Conservation (phyloP, 257 asterid species). For the Solanum sejunctum region DNA sequence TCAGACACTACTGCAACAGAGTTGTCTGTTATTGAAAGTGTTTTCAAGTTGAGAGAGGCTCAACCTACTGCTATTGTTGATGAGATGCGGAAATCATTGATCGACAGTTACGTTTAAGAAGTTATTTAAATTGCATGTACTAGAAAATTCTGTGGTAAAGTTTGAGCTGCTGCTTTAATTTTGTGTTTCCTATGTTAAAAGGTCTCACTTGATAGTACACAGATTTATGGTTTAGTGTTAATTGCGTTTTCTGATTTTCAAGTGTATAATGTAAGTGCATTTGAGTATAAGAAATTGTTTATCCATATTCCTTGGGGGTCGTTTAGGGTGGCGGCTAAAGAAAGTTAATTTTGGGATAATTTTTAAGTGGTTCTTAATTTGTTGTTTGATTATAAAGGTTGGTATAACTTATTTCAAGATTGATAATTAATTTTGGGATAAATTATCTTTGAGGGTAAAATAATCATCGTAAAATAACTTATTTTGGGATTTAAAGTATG, state of each 20-base stretch:
- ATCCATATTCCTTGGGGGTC: background rate
- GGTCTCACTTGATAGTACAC: background rate
- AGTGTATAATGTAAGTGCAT: background rate
- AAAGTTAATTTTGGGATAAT: too few relatives aligned
- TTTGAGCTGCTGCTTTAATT: background rate
- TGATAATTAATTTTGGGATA: too few relatives aligned
- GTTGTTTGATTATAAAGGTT: too few relatives aligned
- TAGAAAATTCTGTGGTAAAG: background rate
- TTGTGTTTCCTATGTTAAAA: background rate
- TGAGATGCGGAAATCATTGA: constrained; percentile 81
- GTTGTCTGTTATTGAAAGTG: constrained; percentile 64
- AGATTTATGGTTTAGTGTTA: background rate
- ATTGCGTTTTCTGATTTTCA: background rate
- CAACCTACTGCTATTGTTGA: constrained; percentile 73
- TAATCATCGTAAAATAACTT: too few relatives aligned
- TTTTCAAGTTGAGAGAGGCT: constrained; percentile 82
- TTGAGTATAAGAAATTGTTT: background rate
- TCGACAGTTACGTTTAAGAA: constrained; percentile 54
- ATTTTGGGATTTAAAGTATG: too few relatives aligned
- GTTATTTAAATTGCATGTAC: background rate
- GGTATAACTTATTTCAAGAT: too few relatives aligned
- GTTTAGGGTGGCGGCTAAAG: too few relatives aligned
- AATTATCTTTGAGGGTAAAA: too few relatives aligned
- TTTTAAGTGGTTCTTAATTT: too few relatives aligned
- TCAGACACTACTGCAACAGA: constrained; percentile 93